Evolutionary conservation across 495 filamentous ascomycete genomes (phyloP).

Genomic region (Geoglossum glabrum): DNA sequence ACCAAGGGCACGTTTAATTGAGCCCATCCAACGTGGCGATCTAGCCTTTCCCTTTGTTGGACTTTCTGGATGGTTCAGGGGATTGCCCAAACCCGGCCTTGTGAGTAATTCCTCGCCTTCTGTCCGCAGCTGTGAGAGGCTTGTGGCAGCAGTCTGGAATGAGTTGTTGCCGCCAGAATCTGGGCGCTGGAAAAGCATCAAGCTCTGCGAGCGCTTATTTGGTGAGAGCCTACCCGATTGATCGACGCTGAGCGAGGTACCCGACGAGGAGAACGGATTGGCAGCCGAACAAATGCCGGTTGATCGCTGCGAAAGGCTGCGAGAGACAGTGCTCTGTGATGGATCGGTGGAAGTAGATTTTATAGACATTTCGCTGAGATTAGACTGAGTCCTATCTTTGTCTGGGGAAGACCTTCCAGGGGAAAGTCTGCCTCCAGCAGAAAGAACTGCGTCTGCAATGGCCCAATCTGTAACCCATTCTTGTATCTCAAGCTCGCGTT

Average conservation of each 20-base stretch:
- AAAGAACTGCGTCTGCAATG: slow-evolving; percentile 28
- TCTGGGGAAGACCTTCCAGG: slow-evolving; percentile 23
- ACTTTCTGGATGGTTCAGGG: not conserved
- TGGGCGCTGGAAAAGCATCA: not conserved
- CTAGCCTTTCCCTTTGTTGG: not conserved
- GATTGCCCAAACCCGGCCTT: not conserved
- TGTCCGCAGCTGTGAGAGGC: not conserved
- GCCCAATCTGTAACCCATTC: slow-evolving; percentile 42
- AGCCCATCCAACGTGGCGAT: slow-evolving; percentile 4
- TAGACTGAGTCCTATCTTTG: slow-evolving; percentile 34
- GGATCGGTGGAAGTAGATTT: slow-evolving; percentile 17
- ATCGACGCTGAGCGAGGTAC: not conserved
- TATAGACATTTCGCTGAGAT: slow-evolving; percentile 29
- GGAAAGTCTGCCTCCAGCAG: slow-evolving; percentile 5
- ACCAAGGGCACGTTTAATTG: slow-evolving; percentile 8
- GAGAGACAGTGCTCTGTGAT: slow-evolving; percentile 15
- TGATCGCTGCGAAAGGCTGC: slow-evolving; percentile 20
- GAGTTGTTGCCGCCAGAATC: not conserved
- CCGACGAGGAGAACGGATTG: not conserved
- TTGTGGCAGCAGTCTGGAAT: not conserved
- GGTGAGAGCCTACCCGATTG: not conserved
- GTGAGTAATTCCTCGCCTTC: slow-evolving; percentile 4
- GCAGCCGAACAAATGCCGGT: slow-evolving; percentile 1
- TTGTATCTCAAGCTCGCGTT: slow-evolving; percentile 24
- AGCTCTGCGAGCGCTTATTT: slow-evolving; percentile 1